A percentile compares a stretch with the other conserved stretches of the same genome.
phyloP scores from a whole-genome alignment of 306 rosid species.

The Inga leiocalycina region DNA sequence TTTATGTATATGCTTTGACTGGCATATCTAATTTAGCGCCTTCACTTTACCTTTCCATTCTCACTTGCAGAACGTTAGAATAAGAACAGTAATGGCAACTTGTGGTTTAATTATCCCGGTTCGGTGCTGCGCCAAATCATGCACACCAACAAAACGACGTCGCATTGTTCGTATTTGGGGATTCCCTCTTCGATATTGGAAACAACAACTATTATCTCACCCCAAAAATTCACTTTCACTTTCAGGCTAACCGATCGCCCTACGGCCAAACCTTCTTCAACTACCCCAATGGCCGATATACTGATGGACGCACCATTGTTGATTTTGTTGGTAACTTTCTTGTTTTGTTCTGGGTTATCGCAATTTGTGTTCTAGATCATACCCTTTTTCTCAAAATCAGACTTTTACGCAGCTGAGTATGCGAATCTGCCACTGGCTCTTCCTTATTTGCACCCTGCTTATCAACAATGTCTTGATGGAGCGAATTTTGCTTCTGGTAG shows the following conservation, averaged over 20 bases:
- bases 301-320: background rate
- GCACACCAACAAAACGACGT: background rate
- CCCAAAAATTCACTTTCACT: background rate
- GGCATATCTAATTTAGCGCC: too few species aligned
- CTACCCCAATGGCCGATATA: background rate
- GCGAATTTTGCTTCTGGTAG: slow-evolving; percentile 67
- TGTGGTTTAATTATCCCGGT: background rate
- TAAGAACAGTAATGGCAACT: too few species aligned
- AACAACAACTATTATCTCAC: background rate
- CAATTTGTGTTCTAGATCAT: background rate
- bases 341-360: background rate
- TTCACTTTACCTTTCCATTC: too few species aligned
- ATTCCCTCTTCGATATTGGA: background rate
- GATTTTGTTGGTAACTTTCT: background rate
- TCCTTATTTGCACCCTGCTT: slow-evolving; percentile 44
- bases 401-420: slow-evolving; percentile 48
- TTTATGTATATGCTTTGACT: too few species aligned
- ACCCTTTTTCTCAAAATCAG: background rate
- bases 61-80: too few species aligned
- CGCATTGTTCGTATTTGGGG: background rate
- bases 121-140: background rate
- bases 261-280: too few species aligned
- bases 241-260: background rate
- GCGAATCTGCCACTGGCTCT: slow-evolving; percentile 9
- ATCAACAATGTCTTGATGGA: slow-evolving; percentile 35